phyloP scores from a whole-genome alignment of 495 filamentous ascomycete species.

The Xylaria nigripes region DNA sequence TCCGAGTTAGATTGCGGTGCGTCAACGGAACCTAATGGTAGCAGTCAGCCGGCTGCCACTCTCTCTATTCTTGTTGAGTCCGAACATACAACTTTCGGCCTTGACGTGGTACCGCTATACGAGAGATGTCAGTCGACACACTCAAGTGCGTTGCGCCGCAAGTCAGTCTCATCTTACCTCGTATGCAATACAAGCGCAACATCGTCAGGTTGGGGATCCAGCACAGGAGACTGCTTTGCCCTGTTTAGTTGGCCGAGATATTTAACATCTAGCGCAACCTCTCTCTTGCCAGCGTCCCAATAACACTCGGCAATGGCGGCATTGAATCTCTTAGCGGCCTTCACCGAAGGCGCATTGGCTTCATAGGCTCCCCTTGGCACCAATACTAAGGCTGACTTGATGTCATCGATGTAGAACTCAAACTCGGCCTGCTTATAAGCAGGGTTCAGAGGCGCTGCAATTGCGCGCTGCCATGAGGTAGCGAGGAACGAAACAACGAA shows the following conservation, averaged over 20 bases:
- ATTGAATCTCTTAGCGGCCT: constrained; percentile 64
- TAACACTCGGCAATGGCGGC: constrained; percentile 75
- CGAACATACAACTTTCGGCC: constrained; percentile 61
- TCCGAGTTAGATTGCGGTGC: constrained; percentile 66
- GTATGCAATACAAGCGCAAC: constrained; percentile 64
- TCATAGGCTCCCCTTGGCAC: constrained; percentile 61
- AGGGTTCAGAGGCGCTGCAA: constrained; percentile 74
- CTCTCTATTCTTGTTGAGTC: constrained; percentile 4
- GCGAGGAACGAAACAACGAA: constrained; percentile 78
- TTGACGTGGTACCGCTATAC: constrained; percentile 62
- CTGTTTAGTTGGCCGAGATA: constrained; percentile 58
- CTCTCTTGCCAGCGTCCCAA: constrained; percentile 51
- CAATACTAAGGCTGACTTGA: constrained; percentile 64
- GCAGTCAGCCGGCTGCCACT: constrained; percentile 10
- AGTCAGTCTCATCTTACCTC: constrained; percentile 3
- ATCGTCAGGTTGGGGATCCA: constrained; percentile 54
- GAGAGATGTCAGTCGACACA: not conserved
- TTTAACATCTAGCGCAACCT: constrained; percentile 69
- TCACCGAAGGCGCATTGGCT: constrained; percentile 56
- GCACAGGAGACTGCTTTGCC: constrained; percentile 37
- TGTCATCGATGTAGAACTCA: constrained; percentile 81
- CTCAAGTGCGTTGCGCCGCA: constrained; percentile 9
- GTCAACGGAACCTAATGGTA: constrained; percentile 56
- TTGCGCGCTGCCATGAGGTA: constrained; percentile 63
- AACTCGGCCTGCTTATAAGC: constrained; percentile 82